Conservation (phyloP, 495 filamentous ascomycete species). For the Talaromyces ruber region DNA sequence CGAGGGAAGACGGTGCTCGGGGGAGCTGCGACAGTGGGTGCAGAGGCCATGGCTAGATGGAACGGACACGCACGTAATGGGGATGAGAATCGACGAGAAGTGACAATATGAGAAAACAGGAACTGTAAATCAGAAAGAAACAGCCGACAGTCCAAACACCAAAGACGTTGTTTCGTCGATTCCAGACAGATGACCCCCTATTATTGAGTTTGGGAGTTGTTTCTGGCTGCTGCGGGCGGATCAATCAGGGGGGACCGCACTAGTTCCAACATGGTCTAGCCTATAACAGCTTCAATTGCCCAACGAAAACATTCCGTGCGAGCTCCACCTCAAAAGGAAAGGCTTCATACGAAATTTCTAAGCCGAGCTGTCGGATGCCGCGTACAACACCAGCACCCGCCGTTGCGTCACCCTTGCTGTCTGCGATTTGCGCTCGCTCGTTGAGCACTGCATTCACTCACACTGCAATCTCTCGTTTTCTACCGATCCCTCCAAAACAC, state of each 20-base stretch:
- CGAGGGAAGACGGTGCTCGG: constrained; percentile 70
- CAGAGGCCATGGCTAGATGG: constrained; percentile 40
- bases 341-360: constrained; percentile 1
- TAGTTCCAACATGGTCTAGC: neutral
- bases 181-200: neutral
- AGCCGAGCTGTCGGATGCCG: constrained; percentile 18
- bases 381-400: neutral
- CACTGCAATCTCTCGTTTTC: neutral
- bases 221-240: neutral
- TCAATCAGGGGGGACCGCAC: neutral
- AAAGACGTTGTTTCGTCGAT: neutral
- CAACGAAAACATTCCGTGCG: neutral
- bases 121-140: neutral
- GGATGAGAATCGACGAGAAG: neutral
- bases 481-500: neutral
- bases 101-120: neutral
- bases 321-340: neutral
- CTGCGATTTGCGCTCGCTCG: neutral
- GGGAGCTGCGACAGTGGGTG: constrained; percentile 38
- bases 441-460: neutral
- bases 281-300: neutral
- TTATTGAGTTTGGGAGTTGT: neutral
- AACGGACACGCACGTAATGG: neutral
- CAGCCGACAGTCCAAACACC: neutral
- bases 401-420: neutral